These are phyloP conservation scores for Arthrobotrys entomopaga DNA, from an alignment of 2,329 filamentous ascomycete species.

Conservation along the genomic window DNA sequence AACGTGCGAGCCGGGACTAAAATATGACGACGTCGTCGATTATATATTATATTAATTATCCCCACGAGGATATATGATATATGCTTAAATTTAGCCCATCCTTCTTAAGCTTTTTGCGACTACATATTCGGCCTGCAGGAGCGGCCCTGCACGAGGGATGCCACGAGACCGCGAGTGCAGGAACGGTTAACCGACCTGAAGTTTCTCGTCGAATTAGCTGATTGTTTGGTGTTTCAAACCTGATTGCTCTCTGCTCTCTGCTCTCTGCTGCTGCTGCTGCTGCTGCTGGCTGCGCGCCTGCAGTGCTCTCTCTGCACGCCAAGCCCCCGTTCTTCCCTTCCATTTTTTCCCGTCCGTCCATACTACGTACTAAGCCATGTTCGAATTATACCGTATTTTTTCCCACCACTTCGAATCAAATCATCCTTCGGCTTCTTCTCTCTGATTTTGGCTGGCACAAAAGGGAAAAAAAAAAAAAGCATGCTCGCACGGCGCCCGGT, in stretches of 20 bases:
- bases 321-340: not conserved
- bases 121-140: no score
- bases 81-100: conserved; percentile 19
- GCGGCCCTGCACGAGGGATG: no score
- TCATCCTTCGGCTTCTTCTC: no score
- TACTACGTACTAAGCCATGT: not conserved
- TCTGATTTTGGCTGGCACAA: no score
- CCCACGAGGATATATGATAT: not conserved
- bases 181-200: no score
- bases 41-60: no score
- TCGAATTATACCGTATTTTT: not conserved
- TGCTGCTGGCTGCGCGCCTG: not conserved
- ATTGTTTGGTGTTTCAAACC: conserved; percentile 24
- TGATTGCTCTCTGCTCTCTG: conserved; percentile 22
- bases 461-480: no score
- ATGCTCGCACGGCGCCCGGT: conserved; percentile 24
- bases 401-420: not conserved
- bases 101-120: not conserved
- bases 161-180: no score
- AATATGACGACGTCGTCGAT: not conserved
- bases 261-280: no score
- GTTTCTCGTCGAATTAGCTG: not conserved
- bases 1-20: not conserved
- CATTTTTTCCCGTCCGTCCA: not conserved
- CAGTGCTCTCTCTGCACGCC: not conserved